A percentile compares a stretch with the other conserved stretches of the same genome.
Evolutionary conservation across 2,329 filamentous ascomycete genomes (phyloP).

Genomic region (Alternaria sp.): DNA sequence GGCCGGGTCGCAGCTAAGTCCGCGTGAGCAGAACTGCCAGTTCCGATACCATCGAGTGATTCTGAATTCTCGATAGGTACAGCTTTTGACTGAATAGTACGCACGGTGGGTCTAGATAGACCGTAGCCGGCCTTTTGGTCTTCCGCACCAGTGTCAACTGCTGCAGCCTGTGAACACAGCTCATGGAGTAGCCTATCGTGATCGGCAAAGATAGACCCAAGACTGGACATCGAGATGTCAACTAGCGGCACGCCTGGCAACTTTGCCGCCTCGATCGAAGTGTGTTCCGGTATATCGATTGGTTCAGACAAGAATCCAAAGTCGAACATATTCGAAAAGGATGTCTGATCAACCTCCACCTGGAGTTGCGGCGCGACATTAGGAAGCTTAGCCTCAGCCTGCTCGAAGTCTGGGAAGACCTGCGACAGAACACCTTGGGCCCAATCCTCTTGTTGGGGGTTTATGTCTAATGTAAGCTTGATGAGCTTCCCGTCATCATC

Average conservation of each 20-base stretch:
- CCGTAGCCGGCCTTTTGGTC: neutral
- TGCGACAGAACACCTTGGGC: accelerated
- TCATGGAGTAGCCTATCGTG: neutral
- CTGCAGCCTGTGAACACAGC: neutral
- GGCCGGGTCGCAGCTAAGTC: accelerated
- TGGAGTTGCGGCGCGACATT: neutral
- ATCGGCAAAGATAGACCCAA: accelerated
- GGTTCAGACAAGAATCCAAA: neutral
- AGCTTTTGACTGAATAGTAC: neutral
- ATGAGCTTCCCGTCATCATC: neutral
- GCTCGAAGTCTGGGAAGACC: neutral
- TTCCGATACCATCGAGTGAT: neutral
- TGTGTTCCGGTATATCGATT: neutral
- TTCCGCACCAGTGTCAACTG: neutral
- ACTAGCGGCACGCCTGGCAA: neutral
- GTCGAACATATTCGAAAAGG: neutral
- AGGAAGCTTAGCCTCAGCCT: neutral
- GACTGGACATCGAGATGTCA: accelerated
- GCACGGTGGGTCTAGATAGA: neutral
- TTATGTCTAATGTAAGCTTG: neutral
- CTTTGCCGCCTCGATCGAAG: neutral
- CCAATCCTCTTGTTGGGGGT: neutral
- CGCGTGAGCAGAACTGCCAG: accelerated
- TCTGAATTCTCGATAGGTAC: accelerated
- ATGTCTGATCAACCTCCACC: neutral